Conservation (phyloP, 2,329 filamentous ascomycete genomes). For the Penicillium paneum region DNA sequence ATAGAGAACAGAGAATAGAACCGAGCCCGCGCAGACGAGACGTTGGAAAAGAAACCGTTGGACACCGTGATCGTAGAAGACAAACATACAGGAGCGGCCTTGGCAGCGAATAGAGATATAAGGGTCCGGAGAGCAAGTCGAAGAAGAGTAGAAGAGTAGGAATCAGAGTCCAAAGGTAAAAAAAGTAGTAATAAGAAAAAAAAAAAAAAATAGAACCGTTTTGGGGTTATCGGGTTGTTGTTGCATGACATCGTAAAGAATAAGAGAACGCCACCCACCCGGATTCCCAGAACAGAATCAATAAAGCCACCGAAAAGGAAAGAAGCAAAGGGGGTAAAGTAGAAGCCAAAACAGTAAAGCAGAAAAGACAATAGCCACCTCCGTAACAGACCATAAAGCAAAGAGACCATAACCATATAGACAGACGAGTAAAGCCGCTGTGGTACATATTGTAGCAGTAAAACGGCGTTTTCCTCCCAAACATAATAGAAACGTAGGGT, state of each 20-base stretch:
- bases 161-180: not conserved
- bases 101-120: not conserved
- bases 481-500: slow-evolving; percentile 7
- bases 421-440: slow-evolving; percentile 2
- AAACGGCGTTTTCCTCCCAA: slow-evolving; percentile 8
- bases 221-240: slow-evolving; percentile 14
- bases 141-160: not conserved
- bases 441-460: slow-evolving; percentile 1
- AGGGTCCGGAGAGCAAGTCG: not conserved
- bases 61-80: not conserved
- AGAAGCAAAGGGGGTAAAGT: not conserved
- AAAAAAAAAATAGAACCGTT: slow-evolving; percentile 3
- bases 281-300: slow-evolving; percentile 9
- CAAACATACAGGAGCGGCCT: not conserved
- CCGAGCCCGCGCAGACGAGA: not conserved
- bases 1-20: no score
- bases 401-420: slow-evolving; percentile 9
- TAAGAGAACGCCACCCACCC: slow-evolving; percentile 21
- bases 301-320: slow-evolving; percentile 10
- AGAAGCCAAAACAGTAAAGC: not conserved
- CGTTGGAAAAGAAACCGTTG: not conserved
- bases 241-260: slow-evolving; percentile 25
- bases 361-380: slow-evolving; percentile 2
- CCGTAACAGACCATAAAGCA: slow-evolving; percentile 2
- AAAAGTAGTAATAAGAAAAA: slow-evolving; percentile 1